Evolutionary conservation across 73 alveolate genomes (phyloP), one percentile per base, ranked within the genome.

Genomic region (Blepharisma japonicum): DNA sequence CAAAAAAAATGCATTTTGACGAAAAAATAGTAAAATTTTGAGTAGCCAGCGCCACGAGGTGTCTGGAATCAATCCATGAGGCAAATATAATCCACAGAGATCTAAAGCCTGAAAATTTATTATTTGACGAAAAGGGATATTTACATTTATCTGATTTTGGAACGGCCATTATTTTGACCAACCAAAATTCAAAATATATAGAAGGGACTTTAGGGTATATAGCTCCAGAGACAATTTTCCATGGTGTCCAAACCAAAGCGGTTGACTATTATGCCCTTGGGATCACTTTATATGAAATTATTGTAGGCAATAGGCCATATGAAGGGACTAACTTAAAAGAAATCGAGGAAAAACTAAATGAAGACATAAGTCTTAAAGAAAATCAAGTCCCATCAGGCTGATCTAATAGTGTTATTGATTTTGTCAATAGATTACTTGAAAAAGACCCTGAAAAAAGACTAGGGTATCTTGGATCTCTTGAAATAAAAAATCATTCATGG

Each of bases 401-500:
- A 98, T 78, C 96, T 14, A 70, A 85, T 55, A 98, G 93, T 86
- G 93, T 96, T 56, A 97, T 97, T 49, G 99, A 95, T 82, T 95
- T 95, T 80, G 92, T 95, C 7, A 91, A 91, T 83, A 93, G 84
- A 71, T 89, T 90, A 6, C 48, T 93, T 25, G 79, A 90, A 78
- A 87, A 96, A 77, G 84, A 90, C 50, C 81, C 85, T 45, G 83
- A 83, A 66, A 83, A 88, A 47, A 83, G 97, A 72, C 79, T 90
- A 39, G 97, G 97, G 14, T 78, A 25, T 55, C 56, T 71, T 68
- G 97, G 97, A 6, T 81, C 89, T 38, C 6, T n/a, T 68, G 97
- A 90, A 77, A 79, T 87, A 47, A 90, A 81, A 56, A 55, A 84
- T 39, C 97, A 90, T 84, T 79, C 77, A 32, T 90, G 97, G 97